phyloP scores from a whole-genome alignment of 1,284 basidiomycete genomes.

The Ceratobasidium theobromae region DNA sequence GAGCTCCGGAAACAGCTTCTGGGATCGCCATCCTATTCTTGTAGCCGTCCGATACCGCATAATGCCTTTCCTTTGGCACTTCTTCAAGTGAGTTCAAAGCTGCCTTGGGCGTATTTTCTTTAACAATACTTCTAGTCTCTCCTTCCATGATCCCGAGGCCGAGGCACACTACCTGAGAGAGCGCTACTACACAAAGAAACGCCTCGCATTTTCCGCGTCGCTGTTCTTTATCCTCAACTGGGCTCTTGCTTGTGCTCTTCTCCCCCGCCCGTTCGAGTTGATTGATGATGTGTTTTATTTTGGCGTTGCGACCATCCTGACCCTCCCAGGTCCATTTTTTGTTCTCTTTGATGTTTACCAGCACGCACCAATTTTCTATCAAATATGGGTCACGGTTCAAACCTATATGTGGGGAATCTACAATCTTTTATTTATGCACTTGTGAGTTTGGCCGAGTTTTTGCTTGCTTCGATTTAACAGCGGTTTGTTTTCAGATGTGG shows the following conservation, averaged over 20 bases:
- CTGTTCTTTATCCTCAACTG: slow-evolving; percentile 71
- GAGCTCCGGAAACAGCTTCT: slow-evolving; percentile 7
- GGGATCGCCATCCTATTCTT: slow-evolving; percentile 15
- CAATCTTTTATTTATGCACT: slow-evolving; percentile 47
- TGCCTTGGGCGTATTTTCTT: too few species aligned
- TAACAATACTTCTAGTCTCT: slow-evolving; percentile 8
- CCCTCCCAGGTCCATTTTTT: slow-evolving; percentile 52
- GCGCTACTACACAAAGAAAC: slow-evolving; percentile 33
- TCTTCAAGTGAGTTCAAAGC: slow-evolving; percentile 32
- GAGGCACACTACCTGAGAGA: slow-evolving; percentile 36
- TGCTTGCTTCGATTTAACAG: slow-evolving; percentile 34
- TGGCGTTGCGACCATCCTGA: slow-evolving; percentile 51
- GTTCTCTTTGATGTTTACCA: slow-evolving; percentile 70
- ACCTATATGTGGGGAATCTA: slow-evolving; percentile 13
- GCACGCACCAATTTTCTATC: slow-evolving; percentile 60
- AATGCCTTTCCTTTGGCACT: slow-evolving; percentile 16
- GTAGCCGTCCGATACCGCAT: slow-evolving; percentile 25
- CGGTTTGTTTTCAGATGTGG: slow-evolving; percentile 23
- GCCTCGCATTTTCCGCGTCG: slow-evolving; percentile 63
- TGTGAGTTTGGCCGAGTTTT: slow-evolving; percentile 53
- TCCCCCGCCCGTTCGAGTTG: slow-evolving; percentile 50
- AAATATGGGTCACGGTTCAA: slow-evolving; percentile 53
- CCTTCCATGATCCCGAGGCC: slow-evolving; percentile 32
- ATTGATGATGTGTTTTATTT: slow-evolving; percentile 65
- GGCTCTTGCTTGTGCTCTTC: slow-evolving; percentile 52